phyloP scores from a whole-genome alignment of 164 flowering plant species.

The Vitis riparia region DNA sequence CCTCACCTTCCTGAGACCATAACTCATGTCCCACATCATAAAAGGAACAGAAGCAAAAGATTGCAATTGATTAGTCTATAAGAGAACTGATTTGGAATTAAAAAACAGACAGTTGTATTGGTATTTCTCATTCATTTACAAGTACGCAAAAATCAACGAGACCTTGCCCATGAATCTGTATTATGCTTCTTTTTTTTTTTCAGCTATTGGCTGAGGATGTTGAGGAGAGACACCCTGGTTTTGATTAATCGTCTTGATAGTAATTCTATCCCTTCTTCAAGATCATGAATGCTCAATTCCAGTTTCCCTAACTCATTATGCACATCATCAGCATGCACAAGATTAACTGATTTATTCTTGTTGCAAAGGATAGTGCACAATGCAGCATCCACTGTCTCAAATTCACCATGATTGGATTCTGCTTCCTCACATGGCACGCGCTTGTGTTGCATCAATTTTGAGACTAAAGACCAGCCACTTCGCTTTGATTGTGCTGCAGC shows the following conservation, averaged over 20 bases:
- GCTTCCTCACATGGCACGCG: background rate
- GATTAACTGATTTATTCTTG: too few relatives aligned
- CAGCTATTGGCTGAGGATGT: background rate
- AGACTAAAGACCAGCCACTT: constrained; percentile 18
- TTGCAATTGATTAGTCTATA: too few relatives aligned
- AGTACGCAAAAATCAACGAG: too few relatives aligned
- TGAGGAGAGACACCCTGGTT: constrained; percentile 30
- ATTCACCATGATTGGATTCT: constrained; percentile 1
- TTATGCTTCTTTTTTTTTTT: too few relatives aligned
- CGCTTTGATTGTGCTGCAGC: constrained; percentile 5
- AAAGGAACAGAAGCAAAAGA: too few relatives aligned
- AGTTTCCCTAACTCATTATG: background rate
- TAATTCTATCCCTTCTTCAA: constrained; percentile 10
- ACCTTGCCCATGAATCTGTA: too few relatives aligned
- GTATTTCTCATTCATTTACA: too few relatives aligned
- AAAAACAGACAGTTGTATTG: too few relatives aligned
- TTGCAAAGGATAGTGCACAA: background rate
- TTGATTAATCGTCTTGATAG: constrained; percentile 13
- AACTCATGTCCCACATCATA: too few relatives aligned
- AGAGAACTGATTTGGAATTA: too few relatives aligned
- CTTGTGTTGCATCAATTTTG: constrained; percentile 6
- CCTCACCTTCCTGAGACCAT: too few relatives aligned
- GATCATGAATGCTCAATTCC: constrained; percentile 9
- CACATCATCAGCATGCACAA: background rate
- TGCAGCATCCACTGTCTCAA: constrained; percentile 17